phyloP scores from a whole-genome alignment of 1,284 basidiomycete species.

The Paramarasmius palmivorus region DNA sequence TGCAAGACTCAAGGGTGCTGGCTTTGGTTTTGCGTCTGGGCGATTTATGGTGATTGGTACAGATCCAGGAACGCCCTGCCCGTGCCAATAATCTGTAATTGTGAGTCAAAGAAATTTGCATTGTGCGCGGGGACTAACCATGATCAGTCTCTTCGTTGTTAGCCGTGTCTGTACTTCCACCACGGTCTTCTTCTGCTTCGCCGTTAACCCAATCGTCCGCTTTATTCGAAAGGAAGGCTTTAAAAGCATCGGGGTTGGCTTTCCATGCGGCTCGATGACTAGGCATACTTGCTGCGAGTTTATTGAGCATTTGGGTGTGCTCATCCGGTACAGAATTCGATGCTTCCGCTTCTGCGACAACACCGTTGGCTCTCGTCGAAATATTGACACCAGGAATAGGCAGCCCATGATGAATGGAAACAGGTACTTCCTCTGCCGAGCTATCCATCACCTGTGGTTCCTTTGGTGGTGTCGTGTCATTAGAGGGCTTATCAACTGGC shows the following conservation, averaged over 20 bases:
- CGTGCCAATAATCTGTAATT: constrained; percentile 12
- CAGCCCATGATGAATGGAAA: background rate
- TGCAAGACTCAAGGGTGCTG: constrained; percentile 39
- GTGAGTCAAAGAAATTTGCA: background rate
- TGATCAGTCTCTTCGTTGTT: constrained; percentile 47
- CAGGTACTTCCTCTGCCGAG: too few species aligned
- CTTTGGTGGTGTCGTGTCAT: background rate
- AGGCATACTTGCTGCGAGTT: constrained; percentile 67
- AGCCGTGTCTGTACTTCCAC: constrained; percentile 30
- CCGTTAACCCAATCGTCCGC: constrained; percentile 19
- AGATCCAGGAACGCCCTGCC: constrained; percentile 43
- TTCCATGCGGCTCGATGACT: constrained; percentile 74
- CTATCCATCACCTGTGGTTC: background rate
- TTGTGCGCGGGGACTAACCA: constrained; percentile 7
- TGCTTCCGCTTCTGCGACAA: constrained; percentile 20
- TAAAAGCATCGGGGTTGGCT: constrained; percentile 63
- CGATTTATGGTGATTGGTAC: constrained; percentile 61
- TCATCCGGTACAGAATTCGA: constrained; percentile 43
- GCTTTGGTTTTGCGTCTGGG: constrained; percentile 28
- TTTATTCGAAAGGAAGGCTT: constrained; percentile 53
- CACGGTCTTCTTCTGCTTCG: constrained; percentile 29
- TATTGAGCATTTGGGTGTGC: constrained; percentile 54
- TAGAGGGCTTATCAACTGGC: background rate
- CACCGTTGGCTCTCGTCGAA: background rate
- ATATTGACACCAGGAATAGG: background rate